Evolutionary conservation across 2,329 filamentous ascomycete genomes (phyloP), one percentile per base, ranked within the genome.

Genomic region (Lecanosticta acicola): DNA sequence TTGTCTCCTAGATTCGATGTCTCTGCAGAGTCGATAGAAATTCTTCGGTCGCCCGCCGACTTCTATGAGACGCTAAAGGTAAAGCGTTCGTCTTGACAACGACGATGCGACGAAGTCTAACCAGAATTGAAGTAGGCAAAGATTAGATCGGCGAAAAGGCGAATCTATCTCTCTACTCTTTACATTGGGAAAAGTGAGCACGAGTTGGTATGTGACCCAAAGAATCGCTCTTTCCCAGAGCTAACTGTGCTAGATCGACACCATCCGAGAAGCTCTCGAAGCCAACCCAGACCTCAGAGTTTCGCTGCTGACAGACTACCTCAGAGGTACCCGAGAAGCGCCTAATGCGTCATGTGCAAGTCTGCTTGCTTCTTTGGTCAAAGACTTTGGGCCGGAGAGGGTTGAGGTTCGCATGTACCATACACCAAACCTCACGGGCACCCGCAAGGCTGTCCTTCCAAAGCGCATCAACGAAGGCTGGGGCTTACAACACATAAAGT

Each of bases 401-500:
- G 89, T 98, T 33, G 88, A 96, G 61, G 81, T 98, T 53, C 85
- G 90, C 58, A 94, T 98, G 89, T 98, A 94, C 63, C 93, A 98
- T 68, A 98, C 93, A 1, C 93, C 93, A 0, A 98, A 98, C 61
- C 70, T 98, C 53, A 94, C 87, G 2, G 93, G 93, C 0, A 58
- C 94, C 46, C 80, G 84, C 41, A 97, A 97, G 69, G 82, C 83
- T 59, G 74, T 86, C 55, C 80, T 97, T 2, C 93, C 93, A 0
- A 87, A 81, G 62, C 78, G 93, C 16, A 91, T 98, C 64, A 98
- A 98, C 58, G 93, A 98, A 69, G 93, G 93, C 14, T 98, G 93
- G 93, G 93, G 93, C 1, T 70, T 98, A 50, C 93, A 98, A 65
- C 93, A 98, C 64, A 98, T 98, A 91, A 98, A 98, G 75, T 74